These are phyloP conservation scores for Mycoemilia scoparia DNA, from an alignment of 192 early-diverging fungal genomes.

Conservation along the genomic window DNA sequence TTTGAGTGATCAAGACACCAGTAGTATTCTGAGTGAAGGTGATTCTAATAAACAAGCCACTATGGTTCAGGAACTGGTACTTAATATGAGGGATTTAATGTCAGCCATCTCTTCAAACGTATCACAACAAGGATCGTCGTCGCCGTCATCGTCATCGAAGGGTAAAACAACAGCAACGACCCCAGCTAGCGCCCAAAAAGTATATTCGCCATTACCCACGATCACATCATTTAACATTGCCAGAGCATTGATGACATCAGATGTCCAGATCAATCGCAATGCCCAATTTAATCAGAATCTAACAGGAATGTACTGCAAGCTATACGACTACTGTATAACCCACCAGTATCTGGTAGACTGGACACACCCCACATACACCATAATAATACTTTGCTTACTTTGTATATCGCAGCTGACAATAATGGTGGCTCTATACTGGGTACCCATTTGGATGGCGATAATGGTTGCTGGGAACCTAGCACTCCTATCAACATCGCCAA, in stretches of 20 bases:
- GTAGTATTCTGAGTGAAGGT: no score
- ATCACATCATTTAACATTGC: no score
- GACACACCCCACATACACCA: conserved; percentile 14
- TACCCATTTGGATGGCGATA: conserved; percentile 22
- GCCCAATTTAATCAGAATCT: conserved; percentile 28
- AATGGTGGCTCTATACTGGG: conserved; percentile 16
- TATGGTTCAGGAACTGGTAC: no score
- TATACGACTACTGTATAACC: conserved; percentile 20
- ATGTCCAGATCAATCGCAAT: no score
- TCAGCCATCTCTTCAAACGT: conserved; percentile 11
- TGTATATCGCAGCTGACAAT: conserved; percentile 16
- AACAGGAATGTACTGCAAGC: conserved; percentile 18
- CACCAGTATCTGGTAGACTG: conserved; percentile 23
- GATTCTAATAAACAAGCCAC: no score
- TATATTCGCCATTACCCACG: no score
- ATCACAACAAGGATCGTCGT: conserved; percentile 4
- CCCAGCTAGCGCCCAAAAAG: neutral
- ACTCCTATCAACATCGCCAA: conserved; percentile 23
- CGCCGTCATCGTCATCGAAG: conserved; percentile 5
- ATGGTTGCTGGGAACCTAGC: conserved; percentile 13
- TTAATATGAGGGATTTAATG: conserved; percentile 18
- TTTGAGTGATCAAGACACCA: no score
- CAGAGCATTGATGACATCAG: no score
- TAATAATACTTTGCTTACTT: conserved; percentile 6
- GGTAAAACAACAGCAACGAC: neutral